phyloP scores from a whole-genome alignment of 2,329 filamentous ascomycete genomes.

The Neonectria ditissima region DNA sequence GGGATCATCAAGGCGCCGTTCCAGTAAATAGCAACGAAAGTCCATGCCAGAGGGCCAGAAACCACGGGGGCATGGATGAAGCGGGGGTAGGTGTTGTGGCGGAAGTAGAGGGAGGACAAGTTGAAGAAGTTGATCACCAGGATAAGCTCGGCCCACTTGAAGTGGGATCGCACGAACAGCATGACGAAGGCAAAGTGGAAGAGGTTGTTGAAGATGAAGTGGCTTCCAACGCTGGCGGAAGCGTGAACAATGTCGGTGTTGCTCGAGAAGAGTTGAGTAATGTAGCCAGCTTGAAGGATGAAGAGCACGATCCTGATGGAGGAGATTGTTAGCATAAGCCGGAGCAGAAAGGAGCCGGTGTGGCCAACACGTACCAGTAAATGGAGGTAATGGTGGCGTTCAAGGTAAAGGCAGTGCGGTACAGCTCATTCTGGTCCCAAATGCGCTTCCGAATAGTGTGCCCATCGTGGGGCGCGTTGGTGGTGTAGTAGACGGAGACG shows the following conservation, averaged over 20 bases:
- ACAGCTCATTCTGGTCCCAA: slow-evolving; percentile 77
- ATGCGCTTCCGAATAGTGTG: slow-evolving; percentile 71
- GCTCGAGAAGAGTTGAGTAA: slow-evolving; percentile 79
- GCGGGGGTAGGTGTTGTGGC: slow-evolving; percentile 76
- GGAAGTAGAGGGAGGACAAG: slow-evolving; percentile 82
- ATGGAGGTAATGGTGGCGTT: slow-evolving; percentile 74
- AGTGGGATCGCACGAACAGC: slow-evolving; percentile 82
- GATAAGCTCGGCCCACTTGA: slow-evolving; percentile 80
- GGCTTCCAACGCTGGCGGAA: slow-evolving; percentile 81
- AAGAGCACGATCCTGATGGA: slow-evolving; percentile 75
- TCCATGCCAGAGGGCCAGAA: slow-evolving; percentile 84
- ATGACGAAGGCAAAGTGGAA: slow-evolving; percentile 85
- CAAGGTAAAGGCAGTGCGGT: slow-evolving; percentile 79
- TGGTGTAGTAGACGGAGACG: slow-evolving; percentile 79
- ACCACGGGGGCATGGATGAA: slow-evolving; percentile 83
- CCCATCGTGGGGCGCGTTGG: slow-evolving; percentile 73
- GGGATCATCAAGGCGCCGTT: slow-evolving; percentile 85
- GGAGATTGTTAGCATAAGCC: slow-evolving; percentile 12
- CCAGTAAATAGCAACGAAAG: slow-evolving; percentile 88
- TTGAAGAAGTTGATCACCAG: slow-evolving; percentile 87
- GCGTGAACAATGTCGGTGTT: slow-evolving; percentile 72
- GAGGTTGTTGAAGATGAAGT: slow-evolving; percentile 89
- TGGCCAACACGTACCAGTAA: slow-evolving; percentile 73
- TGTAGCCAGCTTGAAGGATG: slow-evolving; percentile 80
- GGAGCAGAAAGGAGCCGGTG: neutral